These are phyloP conservation scores for Kluyveromyces lactis DNA, from an alignment of 805 yeast genomes.

Conservation along the genomic window DNA sequence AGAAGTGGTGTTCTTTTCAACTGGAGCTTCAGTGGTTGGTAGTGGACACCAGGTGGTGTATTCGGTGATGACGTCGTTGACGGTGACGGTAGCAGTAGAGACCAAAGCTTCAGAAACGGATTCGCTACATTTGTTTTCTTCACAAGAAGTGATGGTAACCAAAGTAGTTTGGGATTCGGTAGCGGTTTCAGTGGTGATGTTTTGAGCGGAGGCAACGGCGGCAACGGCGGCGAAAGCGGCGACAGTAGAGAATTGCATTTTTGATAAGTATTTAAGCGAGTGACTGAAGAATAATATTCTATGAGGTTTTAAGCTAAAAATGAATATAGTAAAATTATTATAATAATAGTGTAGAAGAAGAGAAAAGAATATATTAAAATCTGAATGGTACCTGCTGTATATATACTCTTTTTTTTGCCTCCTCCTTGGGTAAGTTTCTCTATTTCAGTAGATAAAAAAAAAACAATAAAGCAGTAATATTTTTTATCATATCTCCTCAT, in stretches of 20 bases:
- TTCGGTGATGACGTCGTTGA: conserved; percentile 29
- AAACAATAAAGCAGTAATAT: too few relatives aligned
- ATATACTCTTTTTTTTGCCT: conserved; percentile 1
- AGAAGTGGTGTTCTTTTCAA: conserved; percentile 14
- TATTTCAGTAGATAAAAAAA: background rate
- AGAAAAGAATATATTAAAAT: background rate
- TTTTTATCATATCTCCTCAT: too few relatives aligned
- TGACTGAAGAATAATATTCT: conserved; percentile 22
- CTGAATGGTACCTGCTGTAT: conserved; percentile 3
- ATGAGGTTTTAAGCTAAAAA: conserved; percentile 7
- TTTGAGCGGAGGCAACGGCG: conserved; percentile 15
- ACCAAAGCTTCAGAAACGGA: conserved; percentile 29
- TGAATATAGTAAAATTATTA: background rate
- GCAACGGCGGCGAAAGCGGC: conserved; percentile 16
- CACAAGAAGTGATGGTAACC: conserved; percentile 31
- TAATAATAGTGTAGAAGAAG: background rate
- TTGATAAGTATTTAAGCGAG: conserved; percentile 19
- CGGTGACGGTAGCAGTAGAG: conserved; percentile 30
- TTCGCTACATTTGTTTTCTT: conserved; percentile 26
- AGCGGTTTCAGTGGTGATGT: conserved; percentile 20
- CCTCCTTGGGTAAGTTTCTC: background rate
- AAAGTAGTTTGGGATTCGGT: conserved; percentile 25
- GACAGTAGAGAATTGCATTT: conserved; percentile 36
- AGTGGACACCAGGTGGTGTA: conserved; percentile 34
- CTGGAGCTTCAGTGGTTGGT: conserved; percentile 17